Conservation (phyloP, 169 alveolate species). For the Cryptosporidium meleagridis region DNA sequence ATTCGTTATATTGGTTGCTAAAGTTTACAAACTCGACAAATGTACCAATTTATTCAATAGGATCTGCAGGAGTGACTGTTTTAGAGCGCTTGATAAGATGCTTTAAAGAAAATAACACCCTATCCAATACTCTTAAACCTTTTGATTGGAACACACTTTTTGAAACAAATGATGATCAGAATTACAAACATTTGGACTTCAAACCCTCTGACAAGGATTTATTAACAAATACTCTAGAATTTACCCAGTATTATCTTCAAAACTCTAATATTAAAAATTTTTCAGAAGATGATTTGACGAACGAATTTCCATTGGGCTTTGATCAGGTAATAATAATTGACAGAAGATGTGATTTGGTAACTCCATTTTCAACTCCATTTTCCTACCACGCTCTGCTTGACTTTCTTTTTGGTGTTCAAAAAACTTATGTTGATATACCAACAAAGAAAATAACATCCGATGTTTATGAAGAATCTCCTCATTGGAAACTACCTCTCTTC, state of each 20-base stretch:
- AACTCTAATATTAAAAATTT: neutral
- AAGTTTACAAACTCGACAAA: conserved; percentile 40
- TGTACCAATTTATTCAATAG: conserved; percentile 46
- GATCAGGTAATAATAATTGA: conserved; percentile 80
- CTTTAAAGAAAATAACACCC: conserved; percentile 7
- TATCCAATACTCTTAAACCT: conserved; percentile 13
- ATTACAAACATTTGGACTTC: neutral
- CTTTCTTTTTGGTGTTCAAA: conserved; percentile 79
- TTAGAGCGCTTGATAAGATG: conserved; percentile 8
- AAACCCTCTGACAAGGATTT: neutral
- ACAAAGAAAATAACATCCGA: conserved; percentile 60
- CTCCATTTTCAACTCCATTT: conserved; percentile 85
- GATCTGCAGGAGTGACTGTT: conserved; percentile 59
- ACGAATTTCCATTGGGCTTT: conserved; percentile 42
- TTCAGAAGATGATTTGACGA: neutral
- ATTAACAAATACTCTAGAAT: conserved; percentile 29
- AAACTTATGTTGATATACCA: conserved; percentile 82
- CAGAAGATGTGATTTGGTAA: conserved; percentile 82
- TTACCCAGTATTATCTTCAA: conserved; percentile 25
- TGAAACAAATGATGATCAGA: conserved; percentile 6
- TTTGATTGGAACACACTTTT: conserved; percentile 42
- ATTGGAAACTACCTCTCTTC: conserved; percentile 43
- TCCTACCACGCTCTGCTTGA: conserved; percentile 86
- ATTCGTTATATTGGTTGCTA: conserved; percentile 47
- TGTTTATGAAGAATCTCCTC: conserved; percentile 10